A percentile compares a stretch with the other conserved stretches of the same genome.
These are phyloP conservation scores for Chenopodium formosanum DNA, from an alignment of 148 eudicot genomes.

Conservation along the genomic window DNA sequence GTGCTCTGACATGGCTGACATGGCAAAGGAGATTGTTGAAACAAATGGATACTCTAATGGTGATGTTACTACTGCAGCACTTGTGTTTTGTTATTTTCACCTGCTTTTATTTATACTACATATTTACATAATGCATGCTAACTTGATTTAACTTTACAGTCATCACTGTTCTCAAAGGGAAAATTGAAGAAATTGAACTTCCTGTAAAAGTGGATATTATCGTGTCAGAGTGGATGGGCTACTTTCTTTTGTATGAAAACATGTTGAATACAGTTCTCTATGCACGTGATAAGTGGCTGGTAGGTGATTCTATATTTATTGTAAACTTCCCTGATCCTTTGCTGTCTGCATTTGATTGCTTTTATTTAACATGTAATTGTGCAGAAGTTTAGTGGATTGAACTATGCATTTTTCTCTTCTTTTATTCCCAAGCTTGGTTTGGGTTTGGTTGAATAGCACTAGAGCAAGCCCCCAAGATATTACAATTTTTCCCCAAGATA, in stretches of 20 bases:
- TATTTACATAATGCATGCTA: background rate
- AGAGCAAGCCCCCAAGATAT: background rate
- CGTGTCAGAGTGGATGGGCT: constrained; percentile 99
- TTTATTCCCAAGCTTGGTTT: background rate
- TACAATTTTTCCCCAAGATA: background rate
- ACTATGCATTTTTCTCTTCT: background rate
- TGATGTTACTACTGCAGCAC: constrained; percentile 24
- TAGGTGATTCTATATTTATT: constrained; percentile 38
- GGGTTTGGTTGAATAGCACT: background rate
- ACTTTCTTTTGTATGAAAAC: constrained; percentile 86
- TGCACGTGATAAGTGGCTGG: constrained; percentile 99
- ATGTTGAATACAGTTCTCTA: constrained; percentile 92
- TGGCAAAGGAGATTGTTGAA: constrained; percentile 85
- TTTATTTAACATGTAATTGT: background rate
- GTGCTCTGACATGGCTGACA: constrained; percentile 97
- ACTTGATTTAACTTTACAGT: constrained; percentile 42
- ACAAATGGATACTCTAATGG: constrained; percentile 77
- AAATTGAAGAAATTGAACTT: constrained; percentile 92
- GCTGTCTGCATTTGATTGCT: background rate
- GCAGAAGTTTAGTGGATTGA: background rate
- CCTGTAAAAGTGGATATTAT: constrained; percentile 94
- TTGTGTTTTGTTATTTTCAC: constrained; percentile 5
- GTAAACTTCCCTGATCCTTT: background rate
- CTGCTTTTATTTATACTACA: background rate
- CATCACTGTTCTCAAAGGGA: constrained; percentile 89